Evolutionary conservation across 1,284 basidiomycete species (phyloP).

Genomic region (Microbotryum intermedium): DNA sequence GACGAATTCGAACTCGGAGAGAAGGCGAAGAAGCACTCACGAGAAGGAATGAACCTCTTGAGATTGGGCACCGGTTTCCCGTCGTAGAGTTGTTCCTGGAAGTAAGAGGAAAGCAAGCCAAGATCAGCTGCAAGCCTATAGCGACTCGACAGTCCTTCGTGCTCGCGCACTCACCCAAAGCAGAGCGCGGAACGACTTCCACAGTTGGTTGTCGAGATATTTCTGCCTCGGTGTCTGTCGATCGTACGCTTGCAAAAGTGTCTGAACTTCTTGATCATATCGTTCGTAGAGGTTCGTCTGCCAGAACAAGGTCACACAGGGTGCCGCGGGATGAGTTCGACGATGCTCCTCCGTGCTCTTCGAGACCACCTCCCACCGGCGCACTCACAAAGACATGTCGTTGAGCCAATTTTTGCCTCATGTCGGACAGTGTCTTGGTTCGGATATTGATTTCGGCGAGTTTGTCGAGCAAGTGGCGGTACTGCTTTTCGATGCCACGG

Average conservation of each 20-base stretch:
- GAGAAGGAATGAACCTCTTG: slow-evolving; percentile 20
- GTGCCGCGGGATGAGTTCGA: neutral
- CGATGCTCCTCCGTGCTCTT: neutral
- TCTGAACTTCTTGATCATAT: slow-evolving; percentile 1
- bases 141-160: neutral
- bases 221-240: slow-evolving; percentile 7
- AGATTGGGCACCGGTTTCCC: slow-evolving; percentile 14
- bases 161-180: slow-evolving; percentile 12
- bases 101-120: neutral
- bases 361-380: neutral
- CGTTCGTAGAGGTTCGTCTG: slow-evolving; percentile 17
- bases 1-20: neutral
- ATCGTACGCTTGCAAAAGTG: slow-evolving; percentile 1
- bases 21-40: neutral
- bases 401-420: slow-evolving; percentile 8
- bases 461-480: slow-evolving; percentile 7
- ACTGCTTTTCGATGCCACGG: slow-evolving; percentile 11
- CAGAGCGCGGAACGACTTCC: neutral
- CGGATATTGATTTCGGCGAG: slow-evolving; percentile 5
- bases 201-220: slow-evolving; percentile 10
- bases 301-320: too few relatives aligned
- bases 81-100: slow-evolving; percentile 15
- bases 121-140: neutral
- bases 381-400: slow-evolving; percentile 20
- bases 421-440: neutral